These are phyloP conservation scores for Sphagnurus paluster DNA, from an alignment of 1,284 basidiomycete genomes.

Conservation along the genomic window DNA sequence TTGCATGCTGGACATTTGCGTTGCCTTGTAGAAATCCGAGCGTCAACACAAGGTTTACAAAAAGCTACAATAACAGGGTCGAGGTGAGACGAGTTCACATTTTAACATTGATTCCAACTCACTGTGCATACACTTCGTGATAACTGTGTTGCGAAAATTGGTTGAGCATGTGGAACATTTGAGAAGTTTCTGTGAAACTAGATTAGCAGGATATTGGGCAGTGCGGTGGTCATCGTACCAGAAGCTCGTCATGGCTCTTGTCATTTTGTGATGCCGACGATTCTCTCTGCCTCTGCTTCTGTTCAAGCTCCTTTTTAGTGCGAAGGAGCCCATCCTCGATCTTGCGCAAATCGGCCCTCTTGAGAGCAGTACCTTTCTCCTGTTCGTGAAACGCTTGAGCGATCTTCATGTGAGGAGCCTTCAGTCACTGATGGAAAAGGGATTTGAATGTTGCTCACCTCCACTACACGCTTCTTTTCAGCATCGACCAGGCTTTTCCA, in stretches of 20 bases:
- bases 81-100: constrained; percentile 1
- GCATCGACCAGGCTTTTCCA: constrained; percentile 35
- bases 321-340: constrained; percentile 47
- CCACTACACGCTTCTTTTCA: constrained; percentile 35
- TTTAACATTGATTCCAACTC: constrained; percentile 36
- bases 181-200: constrained; percentile 64
- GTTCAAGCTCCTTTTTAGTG: constrained; percentile 55
- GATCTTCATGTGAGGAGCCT: constrained; percentile 18
- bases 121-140: constrained; percentile 97
- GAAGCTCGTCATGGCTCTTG: constrained; percentile 13
- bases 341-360: constrained; percentile 38
- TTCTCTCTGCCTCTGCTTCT: constrained; percentile 49
- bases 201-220: background rate
- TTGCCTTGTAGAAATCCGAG: constrained; percentile 87
- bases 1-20: constrained; percentile 96
- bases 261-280: constrained; percentile 11
- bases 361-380: constrained; percentile 34
- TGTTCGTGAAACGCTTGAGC: constrained; percentile 25
- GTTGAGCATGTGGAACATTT: constrained; percentile 92
- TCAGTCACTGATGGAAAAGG: background rate
- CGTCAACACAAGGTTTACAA: constrained; percentile 87
- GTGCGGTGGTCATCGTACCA: constrained; percentile 16
- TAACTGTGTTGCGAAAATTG: constrained; percentile 82
- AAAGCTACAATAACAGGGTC: constrained; percentile 61
- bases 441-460: constrained; percentile 24